Base-by-base conservation (phyloP, 2,329 filamentous ascomycete species). In the Fusarium tuaranense region DNA sequence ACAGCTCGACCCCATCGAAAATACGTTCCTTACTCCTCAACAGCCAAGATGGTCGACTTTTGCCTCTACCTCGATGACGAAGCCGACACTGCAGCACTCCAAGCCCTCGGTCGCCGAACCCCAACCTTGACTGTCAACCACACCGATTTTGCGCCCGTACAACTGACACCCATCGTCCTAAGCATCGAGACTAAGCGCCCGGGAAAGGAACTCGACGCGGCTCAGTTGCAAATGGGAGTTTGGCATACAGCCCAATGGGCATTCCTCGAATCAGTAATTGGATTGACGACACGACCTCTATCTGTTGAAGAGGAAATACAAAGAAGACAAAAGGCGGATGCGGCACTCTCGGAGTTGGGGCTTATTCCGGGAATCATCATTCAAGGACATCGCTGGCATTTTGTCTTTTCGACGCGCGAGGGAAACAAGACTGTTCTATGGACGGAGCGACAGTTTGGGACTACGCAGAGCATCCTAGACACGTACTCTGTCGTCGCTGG, bases 331-430 rank as follows among this genome's bases (percentile, higher is more conserved):
- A 69, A 44, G 0, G 65, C 55, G 1, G 41, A 27, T 1, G 1
- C 16, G 0, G 63, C 36, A 10, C 51, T 75, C 27, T 20, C 7
- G 0, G 30, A 68, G 22, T 22, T 75, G 25, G 53, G 63, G 10
- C 76, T 75, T n/a, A 71, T 77, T 41, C 75, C 75, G 1, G 75
- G 70, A 0, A 69, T 77, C 2, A 76, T 77, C 1, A 65, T 76
- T 9, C 68, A 75, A 10, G 75, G 74, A 0, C 70, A 75, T 22
- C 65, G 70, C 1, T 78, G 75, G 75, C 48, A 69, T 7, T 72
- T 77, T 44, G 73, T 78, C 14, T 65, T 75, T 7, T 76, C 76
- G 27, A 77, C 75, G 3, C 36, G 65, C 5, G 67, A 77, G 20
- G 59, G 68, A 0, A 12, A 36, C 8, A 76, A 75, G 66, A 75